Percentiles rank a stretch among this genome's conserved stretches.
Evolutionary conservation across 1,284 basidiomycete species (phyloP).

Genomic region (Rhizoctonia solani): DNA sequence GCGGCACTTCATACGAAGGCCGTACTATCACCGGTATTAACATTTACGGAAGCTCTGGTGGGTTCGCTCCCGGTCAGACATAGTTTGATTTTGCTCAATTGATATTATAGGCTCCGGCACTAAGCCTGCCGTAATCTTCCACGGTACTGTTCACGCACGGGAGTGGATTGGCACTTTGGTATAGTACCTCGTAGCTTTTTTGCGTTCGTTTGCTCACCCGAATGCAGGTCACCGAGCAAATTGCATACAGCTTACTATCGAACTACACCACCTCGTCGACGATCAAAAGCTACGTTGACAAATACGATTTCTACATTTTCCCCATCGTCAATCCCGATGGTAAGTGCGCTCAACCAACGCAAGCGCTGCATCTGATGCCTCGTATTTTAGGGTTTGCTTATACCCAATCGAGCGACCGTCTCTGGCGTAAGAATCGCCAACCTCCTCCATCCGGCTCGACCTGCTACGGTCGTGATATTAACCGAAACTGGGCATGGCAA

Average conservation of each 20-base stretch:
- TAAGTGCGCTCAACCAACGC: neutral
- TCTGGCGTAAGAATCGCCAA: constrained; percentile 37
- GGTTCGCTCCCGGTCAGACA: no score
- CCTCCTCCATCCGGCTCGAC: constrained; percentile 19
- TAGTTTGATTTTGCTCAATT: no score
- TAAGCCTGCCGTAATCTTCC: constrained; percentile 35
- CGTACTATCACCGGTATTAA: constrained; percentile 35
- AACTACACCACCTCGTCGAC: constrained; percentile 34
- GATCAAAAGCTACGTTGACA: constrained; percentile 36
- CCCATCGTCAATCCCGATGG: constrained; percentile 36
- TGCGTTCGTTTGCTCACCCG: neutral
- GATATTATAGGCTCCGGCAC: constrained; percentile 30
- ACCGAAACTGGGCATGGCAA: constrained; percentile 33
- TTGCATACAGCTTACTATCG: constrained; percentile 31
- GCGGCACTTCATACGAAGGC: constrained; percentile 32
- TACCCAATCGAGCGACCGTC: constrained; percentile 17
- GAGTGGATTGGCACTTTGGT: constrained; percentile 36
- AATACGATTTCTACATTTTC: constrained; percentile 37
- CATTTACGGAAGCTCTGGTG: constrained; percentile 35
- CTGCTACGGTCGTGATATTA: constrained; percentile 35
- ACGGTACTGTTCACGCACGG: constrained; percentile 35
- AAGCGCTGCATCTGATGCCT: neutral
- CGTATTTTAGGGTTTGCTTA: constrained; percentile 25
- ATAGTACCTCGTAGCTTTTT: neutral
- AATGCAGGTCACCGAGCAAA: constrained; percentile 30